phyloP scores from a whole-genome alignment of 495 filamentous ascomycete species.

The Viridothelium virens region DNA sequence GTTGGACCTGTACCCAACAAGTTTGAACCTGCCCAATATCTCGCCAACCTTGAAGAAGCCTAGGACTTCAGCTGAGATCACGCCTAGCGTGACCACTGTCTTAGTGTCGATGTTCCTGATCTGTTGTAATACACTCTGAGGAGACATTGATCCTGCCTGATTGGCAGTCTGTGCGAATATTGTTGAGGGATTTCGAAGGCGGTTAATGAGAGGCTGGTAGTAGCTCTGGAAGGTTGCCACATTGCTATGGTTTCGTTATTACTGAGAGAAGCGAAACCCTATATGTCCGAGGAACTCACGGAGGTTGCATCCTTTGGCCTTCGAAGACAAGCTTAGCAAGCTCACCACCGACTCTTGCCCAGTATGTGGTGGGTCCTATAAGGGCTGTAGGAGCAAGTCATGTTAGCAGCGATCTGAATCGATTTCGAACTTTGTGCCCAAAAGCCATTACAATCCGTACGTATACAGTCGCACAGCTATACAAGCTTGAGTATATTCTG shows the following conservation, averaged over 20 bases:
- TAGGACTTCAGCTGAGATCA: conserved; percentile 75
- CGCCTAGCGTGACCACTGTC: conserved; percentile 61
- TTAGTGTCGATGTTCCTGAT: conserved; percentile 60
- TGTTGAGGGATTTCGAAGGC: conserved; percentile 55
- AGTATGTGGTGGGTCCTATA: conserved; percentile 81
- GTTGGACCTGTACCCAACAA: conserved; percentile 66
- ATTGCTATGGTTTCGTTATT: conserved; percentile 24
- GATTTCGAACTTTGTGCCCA: not conserved
- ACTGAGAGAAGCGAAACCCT: not conserved
- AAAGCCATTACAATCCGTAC: not conserved
- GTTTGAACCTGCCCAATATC: conserved; percentile 89
- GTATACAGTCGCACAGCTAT: not conserved
- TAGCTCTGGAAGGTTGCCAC: conserved; percentile 77
- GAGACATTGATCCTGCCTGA: conserved; percentile 38
- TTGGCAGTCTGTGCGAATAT: conserved; percentile 37
- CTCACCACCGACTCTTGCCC: conserved; percentile 80
- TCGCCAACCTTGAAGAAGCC: conserved; percentile 98
- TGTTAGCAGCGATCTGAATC: not conserved
- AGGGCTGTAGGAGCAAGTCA: conserved; percentile 49
- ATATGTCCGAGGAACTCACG: conserved; percentile 52
- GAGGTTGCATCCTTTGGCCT: conserved; percentile 84
- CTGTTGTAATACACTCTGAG: conserved; percentile 48
- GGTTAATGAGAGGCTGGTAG: conserved; percentile 65
- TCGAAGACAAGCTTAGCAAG: conserved; percentile 77
- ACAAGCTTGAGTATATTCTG: too few species aligned